Base-by-base conservation (phyloP, 352 stramenopile species). In the Hyaloperonospora brassicae region DNA sequence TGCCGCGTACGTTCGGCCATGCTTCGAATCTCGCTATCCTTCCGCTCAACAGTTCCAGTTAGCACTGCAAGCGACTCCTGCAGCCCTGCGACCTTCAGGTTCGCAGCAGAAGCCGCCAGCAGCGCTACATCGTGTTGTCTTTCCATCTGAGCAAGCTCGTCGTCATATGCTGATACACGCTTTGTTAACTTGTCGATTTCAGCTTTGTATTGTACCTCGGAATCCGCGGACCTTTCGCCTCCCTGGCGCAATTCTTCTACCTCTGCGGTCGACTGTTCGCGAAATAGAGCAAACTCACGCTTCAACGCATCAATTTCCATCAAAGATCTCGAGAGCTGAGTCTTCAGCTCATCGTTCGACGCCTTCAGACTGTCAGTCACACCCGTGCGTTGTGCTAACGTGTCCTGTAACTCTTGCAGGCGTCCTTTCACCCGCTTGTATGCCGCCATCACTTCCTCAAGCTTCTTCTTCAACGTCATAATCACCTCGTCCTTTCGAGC, bases 351-450 rank as follows among this genome's bases (percentile, higher is more conserved):
- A 48, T 70, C 38, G 25, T 56, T 69, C 7, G 54, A 66, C 17
- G 48, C 24, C 50, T 73, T 61, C 1, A 72, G 34, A 23, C 11
- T 53, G 34, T 75, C 59, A 22, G 61, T 60, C 7, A 44, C 51
- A 30, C 63, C 59, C n/a, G 64, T 67, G 9, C 83, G 62, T 22
- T 75, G 59, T 10, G 62, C 51, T 30, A 82, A 46, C 1, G 58
- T 59, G 22, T 82, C 68, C 52, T 84, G 69, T 25, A 84, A 21
- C 11, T 79, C 72, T 8, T 75, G 61, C 5, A 72, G 51, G 40
- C 72, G 62, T 9, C 68, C 60, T 45, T 84, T 85, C 11, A 85
- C 41, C 0, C 73, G 72, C 46, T 86, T 85, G 49, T 84, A 86
- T 47, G 69, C 70, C n/a, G 21, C 44, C 41, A 86, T 68, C 11